A percentile compares a stretch with the other conserved stretches of the same genome.
These are phyloP conservation scores for Leccinum fibrillosum DNA, from an alignment of 768 basidiomycete genomes.

Conservation along the genomic window DNA sequence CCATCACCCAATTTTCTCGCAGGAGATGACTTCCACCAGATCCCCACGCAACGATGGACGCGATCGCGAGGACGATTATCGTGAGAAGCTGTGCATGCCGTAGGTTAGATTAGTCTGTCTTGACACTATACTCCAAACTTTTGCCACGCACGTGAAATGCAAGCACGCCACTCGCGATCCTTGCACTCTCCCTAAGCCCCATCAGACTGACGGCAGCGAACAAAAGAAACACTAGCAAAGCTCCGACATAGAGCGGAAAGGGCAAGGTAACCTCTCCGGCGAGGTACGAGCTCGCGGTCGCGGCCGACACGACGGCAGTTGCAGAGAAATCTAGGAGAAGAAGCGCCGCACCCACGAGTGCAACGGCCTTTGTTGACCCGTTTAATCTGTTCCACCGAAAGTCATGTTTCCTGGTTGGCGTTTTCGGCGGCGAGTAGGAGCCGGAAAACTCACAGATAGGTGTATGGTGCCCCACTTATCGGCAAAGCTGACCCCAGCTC, in stretches of 20 bases:
- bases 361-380: slow-evolving; percentile 58
- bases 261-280: slow-evolving; percentile 59
- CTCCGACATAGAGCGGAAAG: slow-evolving; percentile 50
- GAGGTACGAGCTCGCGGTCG: slow-evolving; percentile 67
- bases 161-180: slow-evolving; percentile 56
- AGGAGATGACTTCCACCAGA: slow-evolving; percentile 47
- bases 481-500: slow-evolving; percentile 70
- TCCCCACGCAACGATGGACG: slow-evolving; percentile 50
- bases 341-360: slow-evolving; percentile 61
- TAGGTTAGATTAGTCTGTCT: neutral
- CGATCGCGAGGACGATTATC: slow-evolving; percentile 53
- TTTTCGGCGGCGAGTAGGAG: neutral
- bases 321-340: slow-evolving; percentile 70
- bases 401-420: neutral
- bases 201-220: slow-evolving; percentile 54
- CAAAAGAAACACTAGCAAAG: slow-evolving; percentile 50
- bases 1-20: slow-evolving; percentile 50
- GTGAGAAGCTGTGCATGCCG: slow-evolving; percentile 42
- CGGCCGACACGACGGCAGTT: slow-evolving; percentile 69
- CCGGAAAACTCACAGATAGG: slow-evolving; percentile 49
- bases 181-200: slow-evolving; percentile 61
- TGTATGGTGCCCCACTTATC: slow-evolving; percentile 68
- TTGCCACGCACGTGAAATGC: slow-evolving; percentile 50
- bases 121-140: neutral
- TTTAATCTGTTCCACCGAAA: slow-evolving; percentile 46